These are phyloP conservation scores for Solanum chilense DNA, from an alignment of 257 asterid genomes.

Conservation along the genomic window DNA sequence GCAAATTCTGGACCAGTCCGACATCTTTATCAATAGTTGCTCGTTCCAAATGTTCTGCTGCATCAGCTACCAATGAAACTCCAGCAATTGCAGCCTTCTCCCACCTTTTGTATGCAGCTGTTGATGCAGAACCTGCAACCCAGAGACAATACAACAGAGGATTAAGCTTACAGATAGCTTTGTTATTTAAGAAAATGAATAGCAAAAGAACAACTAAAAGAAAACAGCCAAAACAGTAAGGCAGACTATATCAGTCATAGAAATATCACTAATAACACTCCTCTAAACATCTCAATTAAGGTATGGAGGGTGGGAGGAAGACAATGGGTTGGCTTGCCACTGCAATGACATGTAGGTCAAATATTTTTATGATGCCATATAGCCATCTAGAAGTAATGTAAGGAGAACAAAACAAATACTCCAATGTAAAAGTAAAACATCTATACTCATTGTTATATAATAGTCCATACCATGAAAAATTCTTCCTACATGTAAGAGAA, in stretches of 20 bases:
- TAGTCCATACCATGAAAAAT: not conserved
- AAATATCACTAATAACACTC: not conserved
- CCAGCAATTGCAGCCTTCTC: conserved; percentile 99
- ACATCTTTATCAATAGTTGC: conserved; percentile 52
- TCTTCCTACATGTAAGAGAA: not conserved
- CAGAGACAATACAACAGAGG: not conserved
- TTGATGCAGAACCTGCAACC: conserved; percentile 42
- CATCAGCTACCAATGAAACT: conserved; percentile 98
- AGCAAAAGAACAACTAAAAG: not conserved
- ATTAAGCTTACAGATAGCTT: not conserved
- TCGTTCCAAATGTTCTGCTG: conserved; percentile 97
- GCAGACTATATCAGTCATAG: not conserved
- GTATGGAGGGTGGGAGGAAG: not conserved
- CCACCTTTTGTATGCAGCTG: conserved; percentile 94
- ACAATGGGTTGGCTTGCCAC: not conserved
- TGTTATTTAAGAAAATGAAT: not conserved
- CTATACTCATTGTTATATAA: not conserved
- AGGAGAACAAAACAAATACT: not conserved
- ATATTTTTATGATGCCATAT: not conserved
- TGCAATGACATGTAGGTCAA: not conserved
- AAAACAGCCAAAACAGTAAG: not conserved
- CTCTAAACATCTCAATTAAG: not conserved
- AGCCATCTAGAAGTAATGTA: not conserved
- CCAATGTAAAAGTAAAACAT: not conserved
- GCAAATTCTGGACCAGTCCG: conserved; percentile 36